These are phyloP conservation scores for Priceomyces melissophilus DNA, from an alignment of 805 yeast species.

Conservation along the genomic window DNA sequence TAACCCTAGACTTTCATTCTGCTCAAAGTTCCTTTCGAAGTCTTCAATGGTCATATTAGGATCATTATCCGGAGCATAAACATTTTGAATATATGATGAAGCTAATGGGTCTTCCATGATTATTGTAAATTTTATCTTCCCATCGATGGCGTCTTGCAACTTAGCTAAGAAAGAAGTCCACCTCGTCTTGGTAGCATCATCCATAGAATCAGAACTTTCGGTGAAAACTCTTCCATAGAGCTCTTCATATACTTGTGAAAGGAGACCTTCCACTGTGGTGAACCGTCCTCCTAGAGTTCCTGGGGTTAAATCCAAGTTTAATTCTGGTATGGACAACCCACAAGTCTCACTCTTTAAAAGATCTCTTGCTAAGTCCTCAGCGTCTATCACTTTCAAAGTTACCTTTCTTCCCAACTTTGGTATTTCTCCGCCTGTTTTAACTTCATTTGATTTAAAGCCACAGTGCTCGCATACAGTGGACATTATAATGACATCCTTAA, in stretches of 20 bases:
- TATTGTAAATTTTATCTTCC: slow-evolving; percentile 78
- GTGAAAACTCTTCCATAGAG: slow-evolving; percentile 79
- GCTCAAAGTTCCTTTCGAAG: slow-evolving; percentile 81
- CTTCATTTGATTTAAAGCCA: slow-evolving; percentile 96
- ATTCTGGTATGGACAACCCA: slow-evolving; percentile 79
- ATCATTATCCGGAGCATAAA: slow-evolving; percentile 97
- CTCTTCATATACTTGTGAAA: slow-evolving; percentile 87
- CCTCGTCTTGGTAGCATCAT: slow-evolving; percentile 64
- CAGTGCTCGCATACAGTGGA: slow-evolving; percentile 88
- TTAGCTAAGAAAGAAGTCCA: slow-evolving; percentile 79
- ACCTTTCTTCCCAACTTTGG: slow-evolving; percentile 81
- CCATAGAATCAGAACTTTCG: slow-evolving; percentile 91
- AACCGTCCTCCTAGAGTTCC: slow-evolving; percentile 98
- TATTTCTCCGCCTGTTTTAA: slow-evolving; percentile 96
- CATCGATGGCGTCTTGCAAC: slow-evolving; percentile 75
- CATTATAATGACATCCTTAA: slow-evolving; percentile 96
- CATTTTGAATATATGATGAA: slow-evolving; percentile 91
- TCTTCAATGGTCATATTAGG: slow-evolving; percentile 94
- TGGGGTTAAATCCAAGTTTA: slow-evolving; percentile 84
- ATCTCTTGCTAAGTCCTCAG: slow-evolving; percentile 92
- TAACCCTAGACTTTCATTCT: slow-evolving; percentile 90
- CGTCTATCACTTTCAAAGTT: slow-evolving; percentile 72
- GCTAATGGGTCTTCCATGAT: slow-evolving; percentile 94
- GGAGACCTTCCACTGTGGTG: slow-evolving; percentile 92
- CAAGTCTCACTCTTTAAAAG: slow-evolving; percentile 93